phyloP scores from a whole-genome alignment of 345 rosid genomes.

The Ceriops tagal region DNA sequence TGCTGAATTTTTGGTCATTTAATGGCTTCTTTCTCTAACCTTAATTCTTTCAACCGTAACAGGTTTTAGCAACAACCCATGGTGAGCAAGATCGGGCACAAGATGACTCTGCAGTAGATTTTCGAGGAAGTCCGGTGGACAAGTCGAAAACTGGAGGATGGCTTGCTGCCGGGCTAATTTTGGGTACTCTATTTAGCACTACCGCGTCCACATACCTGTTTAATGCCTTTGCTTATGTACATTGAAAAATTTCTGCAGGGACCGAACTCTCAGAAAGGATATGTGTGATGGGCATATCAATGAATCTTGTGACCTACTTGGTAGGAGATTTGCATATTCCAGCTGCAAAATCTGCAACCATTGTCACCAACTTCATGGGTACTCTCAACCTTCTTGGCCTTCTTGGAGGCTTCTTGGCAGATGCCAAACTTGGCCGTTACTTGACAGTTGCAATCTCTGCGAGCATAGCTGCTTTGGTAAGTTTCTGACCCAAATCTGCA shows the following conservation, averaged over 20 bases:
- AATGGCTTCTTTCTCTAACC: conserved; percentile 3
- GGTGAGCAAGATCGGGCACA: conserved; percentile 38
- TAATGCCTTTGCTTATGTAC: not conserved
- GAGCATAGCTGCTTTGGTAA: conserved; percentile 64
- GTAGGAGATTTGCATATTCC: conserved; percentile 73
- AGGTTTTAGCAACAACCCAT: conserved; percentile 47
- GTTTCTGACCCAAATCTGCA: not conserved
- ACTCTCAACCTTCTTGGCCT: conserved; percentile 83
- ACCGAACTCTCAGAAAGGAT: conserved; percentile 86
- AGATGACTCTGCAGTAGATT: conserved; percentile 44
- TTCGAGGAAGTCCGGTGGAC: conserved; percentile 61
- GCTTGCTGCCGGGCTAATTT: conserved; percentile 84
- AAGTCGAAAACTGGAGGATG: conserved; percentile 83
- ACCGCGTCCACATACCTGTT: not conserved
- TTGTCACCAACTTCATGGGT: conserved; percentile 89
- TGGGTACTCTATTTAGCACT: conserved; percentile 43
- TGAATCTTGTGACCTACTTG: conserved; percentile 84
- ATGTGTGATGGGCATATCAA: conserved; percentile 86
- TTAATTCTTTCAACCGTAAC: conserved; percentile 9
- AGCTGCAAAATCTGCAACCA: conserved; percentile 73
- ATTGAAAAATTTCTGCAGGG: conserved; percentile 36
- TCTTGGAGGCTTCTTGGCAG: conserved; percentile 89
- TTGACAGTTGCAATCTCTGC: conserved; percentile 63
- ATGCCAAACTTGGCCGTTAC: conserved; percentile 85
- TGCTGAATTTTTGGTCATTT: not conserved